These are phyloP conservation scores for Plasmopara halstedii DNA, from an alignment of 352 stramenopile genomes.

Conservation along the genomic window DNA sequence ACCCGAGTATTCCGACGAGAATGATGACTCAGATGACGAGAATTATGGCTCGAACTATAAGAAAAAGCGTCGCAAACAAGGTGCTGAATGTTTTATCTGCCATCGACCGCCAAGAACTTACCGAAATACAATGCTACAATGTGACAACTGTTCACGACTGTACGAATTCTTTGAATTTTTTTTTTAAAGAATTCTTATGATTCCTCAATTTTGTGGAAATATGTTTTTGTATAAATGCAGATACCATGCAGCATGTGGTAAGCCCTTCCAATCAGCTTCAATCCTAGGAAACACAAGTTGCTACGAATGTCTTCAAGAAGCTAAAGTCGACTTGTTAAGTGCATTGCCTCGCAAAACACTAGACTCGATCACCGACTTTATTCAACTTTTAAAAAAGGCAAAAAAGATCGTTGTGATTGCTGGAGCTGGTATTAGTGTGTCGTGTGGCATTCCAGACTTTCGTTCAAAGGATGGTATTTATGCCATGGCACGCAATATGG, in stretches of 20 bases:
- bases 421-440: conserved; percentile 92
- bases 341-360: conserved; percentile 26
- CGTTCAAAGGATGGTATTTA: conserved; percentile 87
- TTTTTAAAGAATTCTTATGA: neutral
- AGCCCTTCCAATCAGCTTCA: conserved; percentile 41
- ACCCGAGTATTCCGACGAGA: conserved; percentile 69
- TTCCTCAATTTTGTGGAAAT: neutral
- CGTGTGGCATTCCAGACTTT: conserved; percentile 98
- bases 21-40: conserved; percentile 55
- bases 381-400: conserved; percentile 58
- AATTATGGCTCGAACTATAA: conserved; percentile 29
- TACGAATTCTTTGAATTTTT: conserved; percentile 14
- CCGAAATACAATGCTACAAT: conserved; percentile 51
- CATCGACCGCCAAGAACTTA: conserved; percentile 22
- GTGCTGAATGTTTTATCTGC: conserved; percentile 59
- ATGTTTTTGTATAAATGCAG: conserved; percentile 10
- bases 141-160: conserved; percentile 64
- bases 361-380: conserved; percentile 47
- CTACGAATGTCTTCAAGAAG: conserved; percentile 61
- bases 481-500: conserved; percentile 73
- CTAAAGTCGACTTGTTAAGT: conserved; percentile 21
- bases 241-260: conserved; percentile 46
- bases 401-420: conserved; percentile 89
- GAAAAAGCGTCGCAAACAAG: conserved; percentile 28
- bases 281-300: conserved; percentile 73